Conservation (phyloP, 2,329 filamentous ascomycete species). For the Neophaeococcomyces mojaviensis region DNA sequence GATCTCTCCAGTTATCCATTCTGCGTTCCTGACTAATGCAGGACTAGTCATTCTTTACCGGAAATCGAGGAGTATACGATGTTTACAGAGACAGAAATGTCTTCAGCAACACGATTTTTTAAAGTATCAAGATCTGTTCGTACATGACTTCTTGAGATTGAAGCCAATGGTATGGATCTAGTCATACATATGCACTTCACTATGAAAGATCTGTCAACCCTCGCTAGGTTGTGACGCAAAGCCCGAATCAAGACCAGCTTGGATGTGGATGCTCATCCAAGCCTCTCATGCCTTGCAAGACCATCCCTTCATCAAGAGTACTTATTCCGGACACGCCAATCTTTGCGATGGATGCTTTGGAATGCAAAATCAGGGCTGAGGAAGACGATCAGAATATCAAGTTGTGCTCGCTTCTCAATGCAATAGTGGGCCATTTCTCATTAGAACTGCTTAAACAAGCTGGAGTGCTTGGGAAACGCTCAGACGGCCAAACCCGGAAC, state of each 20-base stretch:
- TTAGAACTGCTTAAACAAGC: conserved; percentile 6
- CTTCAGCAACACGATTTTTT: no score
- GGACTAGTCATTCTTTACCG: no score
- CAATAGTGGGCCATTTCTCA: neutral
- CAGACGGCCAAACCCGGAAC: neutral
- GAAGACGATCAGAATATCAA: neutral
- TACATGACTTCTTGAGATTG: neutral
- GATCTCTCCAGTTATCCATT: no score
- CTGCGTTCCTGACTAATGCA: no score
- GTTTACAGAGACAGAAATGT: no score
- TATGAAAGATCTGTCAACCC: neutral
- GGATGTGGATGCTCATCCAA: conserved; percentile 3
- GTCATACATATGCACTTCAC: no score
- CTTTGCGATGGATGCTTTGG: neutral
- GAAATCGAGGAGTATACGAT: no score
- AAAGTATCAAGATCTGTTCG: neutral
- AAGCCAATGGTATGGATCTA: neutral
- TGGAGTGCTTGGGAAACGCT: conserved; percentile 2
- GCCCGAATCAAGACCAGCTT: conserved; percentile 3
- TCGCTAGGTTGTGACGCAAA: neutral
- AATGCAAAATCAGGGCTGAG: neutral
- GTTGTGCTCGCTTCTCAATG: neutral
- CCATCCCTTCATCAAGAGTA: neutral
- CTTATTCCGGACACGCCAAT: neutral
- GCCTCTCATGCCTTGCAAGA: neutral